These are phyloP conservation scores for Aspergillus niger DNA, from an alignment of 2,329 filamentous ascomycete species.

Conservation along the genomic window DNA sequence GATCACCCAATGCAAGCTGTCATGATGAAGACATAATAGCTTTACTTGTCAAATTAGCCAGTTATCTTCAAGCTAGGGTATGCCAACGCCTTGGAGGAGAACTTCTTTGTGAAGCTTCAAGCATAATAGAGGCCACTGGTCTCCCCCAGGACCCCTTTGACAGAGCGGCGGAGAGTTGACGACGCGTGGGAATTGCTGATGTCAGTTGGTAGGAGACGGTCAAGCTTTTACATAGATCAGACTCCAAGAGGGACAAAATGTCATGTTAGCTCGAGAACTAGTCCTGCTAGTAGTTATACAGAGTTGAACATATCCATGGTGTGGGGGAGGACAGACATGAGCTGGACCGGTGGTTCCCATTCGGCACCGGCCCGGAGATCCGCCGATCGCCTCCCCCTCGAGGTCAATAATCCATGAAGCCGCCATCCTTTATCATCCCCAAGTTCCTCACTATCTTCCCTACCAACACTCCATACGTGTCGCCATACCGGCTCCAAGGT, in stretches of 20 bases:
- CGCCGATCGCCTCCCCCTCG: conserved; percentile 2
- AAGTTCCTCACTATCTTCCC: neutral
- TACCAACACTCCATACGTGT: neutral
- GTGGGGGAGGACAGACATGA: neutral
- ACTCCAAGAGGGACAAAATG: no score
- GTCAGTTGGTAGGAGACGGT: no score
- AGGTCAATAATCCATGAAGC: neutral
- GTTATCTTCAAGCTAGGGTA: neutral
- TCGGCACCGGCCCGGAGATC: conserved; percentile 8
- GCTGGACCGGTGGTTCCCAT: neutral
- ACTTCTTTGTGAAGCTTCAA: neutral
- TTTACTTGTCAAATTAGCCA: neutral
- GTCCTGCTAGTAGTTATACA: no score
- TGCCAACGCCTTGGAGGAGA: neutral
- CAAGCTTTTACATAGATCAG: no score
- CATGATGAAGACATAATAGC: neutral
- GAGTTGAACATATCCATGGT: no score
- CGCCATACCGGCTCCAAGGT: neutral
- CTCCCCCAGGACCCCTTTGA: no score
- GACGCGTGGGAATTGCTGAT: no score
- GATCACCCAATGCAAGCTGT: neutral
- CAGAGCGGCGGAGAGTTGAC: no score
- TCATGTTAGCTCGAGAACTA: no score
- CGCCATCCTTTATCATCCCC: neutral
- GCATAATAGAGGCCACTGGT: neutral